A percentile compares a stretch with the other conserved stretches of the same genome.
Evolutionary conservation across 306 rosid species (phyloP).

Genomic region (Sicyos baderoa): DNA sequence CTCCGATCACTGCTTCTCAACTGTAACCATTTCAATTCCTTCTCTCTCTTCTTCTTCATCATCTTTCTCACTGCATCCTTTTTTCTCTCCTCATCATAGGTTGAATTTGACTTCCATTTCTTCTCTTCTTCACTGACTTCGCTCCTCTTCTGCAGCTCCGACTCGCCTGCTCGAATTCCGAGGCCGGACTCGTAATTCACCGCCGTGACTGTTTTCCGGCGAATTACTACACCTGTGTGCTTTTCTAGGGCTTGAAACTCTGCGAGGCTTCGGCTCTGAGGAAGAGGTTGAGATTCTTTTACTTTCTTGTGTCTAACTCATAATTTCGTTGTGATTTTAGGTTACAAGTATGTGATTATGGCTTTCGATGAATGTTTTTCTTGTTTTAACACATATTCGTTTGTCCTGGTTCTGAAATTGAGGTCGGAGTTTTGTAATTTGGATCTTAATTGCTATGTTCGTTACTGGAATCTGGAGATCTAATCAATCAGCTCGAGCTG

Average conservation of each 20-base stretch:
- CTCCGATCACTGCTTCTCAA: conserved; percentile 8
- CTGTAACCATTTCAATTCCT: conserved; percentile 8
- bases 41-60: conserved; percentile 14
- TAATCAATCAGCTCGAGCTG: background rate
- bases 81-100: conserved; percentile 15
- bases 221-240: conserved; percentile 20
- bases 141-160: conserved; percentile 4
- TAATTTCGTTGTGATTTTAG: too few species aligned
- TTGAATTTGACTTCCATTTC: conserved; percentile 23
- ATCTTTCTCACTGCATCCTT: background rate
- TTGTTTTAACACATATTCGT: background rate
- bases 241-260: conserved; percentile 28
- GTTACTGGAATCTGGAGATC: background rate
- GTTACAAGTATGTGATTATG: too few species aligned
- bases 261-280: conserved; percentile 16
- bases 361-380: background rate
- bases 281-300: background rate
- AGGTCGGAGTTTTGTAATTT: background rate
- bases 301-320: too few species aligned
- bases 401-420: conserved; percentile 1
- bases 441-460: background rate
- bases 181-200: conserved; percentile 11
- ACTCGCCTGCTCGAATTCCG: conserved; percentile 21
- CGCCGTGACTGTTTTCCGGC: background rate
- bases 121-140: background rate